Base-by-base conservation (phyloP, 768 basidiomycete genomes). In the Austroboletus eburneus region DNA sequence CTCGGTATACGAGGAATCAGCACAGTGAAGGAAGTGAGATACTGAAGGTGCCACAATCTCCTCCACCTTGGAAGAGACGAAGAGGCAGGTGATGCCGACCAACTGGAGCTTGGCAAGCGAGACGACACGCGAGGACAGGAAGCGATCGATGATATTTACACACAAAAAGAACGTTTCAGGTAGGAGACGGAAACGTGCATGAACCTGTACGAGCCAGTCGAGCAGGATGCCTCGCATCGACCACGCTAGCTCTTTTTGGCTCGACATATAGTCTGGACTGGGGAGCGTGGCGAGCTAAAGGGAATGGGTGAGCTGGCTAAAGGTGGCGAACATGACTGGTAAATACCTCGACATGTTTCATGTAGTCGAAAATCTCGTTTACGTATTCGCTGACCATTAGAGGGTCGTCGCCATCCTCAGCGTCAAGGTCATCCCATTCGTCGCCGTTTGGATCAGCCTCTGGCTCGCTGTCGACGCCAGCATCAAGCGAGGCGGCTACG, bases 331-430 rank as follows among this genome's bases (percentile, higher is more conserved):
- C 3, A 16, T 30, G 20, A 22, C 18, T 33, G 40, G 24, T 12
- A 30, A 74, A 39, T 61, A 93, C 93, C 80, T 97, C 92, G 49
- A 84, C 73, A 50, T 79, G 70, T 63, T 85, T 88, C 70, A 97
- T 77, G 69, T 99, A 98, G 46, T 86, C 72, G 71, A 93, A 94
- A 51, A 98, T 93, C 48, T 98, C 96, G 21, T 74, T 74, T 42
- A 96, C 94, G 61, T 99, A 99, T 68, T 97, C 91, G 70, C 85
- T 87, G 54, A 96, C 94, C 94, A 97, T 97, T 50, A 91, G 74
- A 13, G 95, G 96, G 61, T 99, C 95, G 41, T 93, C 91, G 43
- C 73, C 80, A 63, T 97, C 94, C 18, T 94, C 92, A 1, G 80
- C 82, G 54, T 97, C 93, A 14, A 98, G 77, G 59, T 98, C 95